phyloP scores from a whole-genome alignment of 352 stramenopile genomes.

The Blastocystis sp. region DNA sequence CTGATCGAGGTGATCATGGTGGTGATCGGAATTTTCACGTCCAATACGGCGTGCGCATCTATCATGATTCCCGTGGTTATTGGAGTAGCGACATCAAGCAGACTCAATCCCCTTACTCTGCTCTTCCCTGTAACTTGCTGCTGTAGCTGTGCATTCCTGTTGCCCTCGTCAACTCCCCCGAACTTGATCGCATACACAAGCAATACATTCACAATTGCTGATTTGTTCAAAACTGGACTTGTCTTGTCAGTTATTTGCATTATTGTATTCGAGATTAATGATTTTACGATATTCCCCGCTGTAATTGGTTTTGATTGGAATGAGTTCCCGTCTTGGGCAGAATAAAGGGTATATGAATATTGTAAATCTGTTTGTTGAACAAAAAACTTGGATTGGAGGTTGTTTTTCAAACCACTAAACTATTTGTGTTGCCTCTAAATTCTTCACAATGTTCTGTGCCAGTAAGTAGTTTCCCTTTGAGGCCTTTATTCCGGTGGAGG shows the following conservation, averaged over 20 bases:
- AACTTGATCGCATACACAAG: conserved; percentile 52
- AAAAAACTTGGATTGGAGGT: not conserved
- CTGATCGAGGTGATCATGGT: conserved; percentile 39
- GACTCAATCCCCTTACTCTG: not conserved
- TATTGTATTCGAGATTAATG: conserved; percentile 32
- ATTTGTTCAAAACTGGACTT: not conserved
- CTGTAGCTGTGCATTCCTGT: conserved; percentile 1
- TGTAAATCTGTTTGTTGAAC: not conserved
- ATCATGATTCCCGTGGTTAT: conserved; percentile 58
- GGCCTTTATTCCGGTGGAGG: not conserved
- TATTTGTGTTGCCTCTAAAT: not conserved
- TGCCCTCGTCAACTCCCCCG: conserved; percentile 30
- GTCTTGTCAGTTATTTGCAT: not conserved
- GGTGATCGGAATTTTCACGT: conserved; percentile 28
- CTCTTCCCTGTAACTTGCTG: conserved; percentile 50
- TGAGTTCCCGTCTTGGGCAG: not conserved
- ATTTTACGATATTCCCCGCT: conserved; percentile 39
- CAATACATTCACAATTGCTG: not conserved
- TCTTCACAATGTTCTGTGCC: conserved; percentile 44
- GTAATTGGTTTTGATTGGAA: conserved; percentile 52
- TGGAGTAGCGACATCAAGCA: not conserved
- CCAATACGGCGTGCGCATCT: conserved; percentile 25
- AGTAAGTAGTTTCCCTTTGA: not conserved
- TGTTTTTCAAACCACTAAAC: not conserved
- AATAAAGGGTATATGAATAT: not conserved